Evolutionary conservation across 495 filamentous ascomycete genomes (phyloP).

Genomic region (Aspergillus taichungensis): DNA sequence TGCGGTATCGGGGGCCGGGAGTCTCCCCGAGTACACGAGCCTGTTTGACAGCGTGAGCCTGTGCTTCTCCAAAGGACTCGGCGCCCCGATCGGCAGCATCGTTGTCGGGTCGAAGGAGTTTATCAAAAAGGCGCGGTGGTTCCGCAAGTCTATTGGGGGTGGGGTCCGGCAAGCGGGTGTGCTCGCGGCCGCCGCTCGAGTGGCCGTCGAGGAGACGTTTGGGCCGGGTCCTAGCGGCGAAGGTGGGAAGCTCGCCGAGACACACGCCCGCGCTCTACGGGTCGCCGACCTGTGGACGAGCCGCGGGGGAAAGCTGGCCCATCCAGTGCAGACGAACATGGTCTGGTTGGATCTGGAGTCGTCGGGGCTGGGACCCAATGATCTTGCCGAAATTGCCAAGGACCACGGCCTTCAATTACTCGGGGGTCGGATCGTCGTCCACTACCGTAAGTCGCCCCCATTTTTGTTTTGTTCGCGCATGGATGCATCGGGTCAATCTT

Average conservation of each 20-base stretch:
- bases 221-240: conserved; percentile 48
- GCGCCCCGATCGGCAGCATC: conserved; percentile 79
- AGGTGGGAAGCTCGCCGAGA: conserved; percentile 52
- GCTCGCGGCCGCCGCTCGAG: conserved; percentile 37
- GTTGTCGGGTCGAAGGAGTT: conserved; percentile 57
- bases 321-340: conserved; percentile 74
- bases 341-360: conserved; percentile 75
- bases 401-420: conserved; percentile 31
- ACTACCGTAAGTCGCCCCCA: conserved; percentile 34
- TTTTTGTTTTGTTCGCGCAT: neutral
- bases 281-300: conserved; percentile 56
- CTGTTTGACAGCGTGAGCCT: conserved; percentile 75
- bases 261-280: conserved; percentile 56
- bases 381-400: conserved; percentile 30
- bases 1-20: conserved; percentile 49
- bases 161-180: conserved; percentile 63
- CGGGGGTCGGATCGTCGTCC: conserved; percentile 33
- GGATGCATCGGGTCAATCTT: neutral
- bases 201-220: conserved; percentile 51
- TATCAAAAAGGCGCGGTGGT: conserved; percentile 66
- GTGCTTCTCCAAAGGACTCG: conserved; percentile 85
- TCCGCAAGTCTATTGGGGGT: conserved; percentile 79
- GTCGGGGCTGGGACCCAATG: conserved; percentile 34
- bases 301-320: conserved; percentile 39
- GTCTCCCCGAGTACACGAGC: conserved; percentile 55